Conservation (phyloP, 257 asterid species). For the Solanum ahanhuiri region DNA sequence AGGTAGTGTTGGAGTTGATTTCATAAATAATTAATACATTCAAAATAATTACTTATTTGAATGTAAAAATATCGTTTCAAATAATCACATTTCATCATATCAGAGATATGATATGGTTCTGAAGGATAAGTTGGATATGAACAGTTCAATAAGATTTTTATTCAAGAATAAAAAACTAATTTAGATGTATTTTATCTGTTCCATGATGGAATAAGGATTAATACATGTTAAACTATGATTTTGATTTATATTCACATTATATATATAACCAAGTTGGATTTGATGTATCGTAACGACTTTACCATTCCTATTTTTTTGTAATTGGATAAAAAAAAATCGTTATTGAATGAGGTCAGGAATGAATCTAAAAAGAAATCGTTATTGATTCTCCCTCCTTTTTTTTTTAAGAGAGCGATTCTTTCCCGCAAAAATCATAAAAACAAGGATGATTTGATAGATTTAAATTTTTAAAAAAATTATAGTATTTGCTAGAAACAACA, state of each 20-base stretch:
- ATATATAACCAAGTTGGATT: background rate
- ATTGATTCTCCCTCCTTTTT: background rate
- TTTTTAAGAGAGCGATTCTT: background rate
- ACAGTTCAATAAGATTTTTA: too few relatives aligned
- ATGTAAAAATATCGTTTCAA: too few relatives aligned
- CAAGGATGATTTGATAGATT: background rate
- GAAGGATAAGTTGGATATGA: background rate
- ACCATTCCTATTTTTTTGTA: background rate
- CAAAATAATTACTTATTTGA: background rate
- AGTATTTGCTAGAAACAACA: background rate
- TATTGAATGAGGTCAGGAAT: background rate
- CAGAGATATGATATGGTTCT: background rate
- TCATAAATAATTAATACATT: background rate
- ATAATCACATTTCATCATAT: background rate
- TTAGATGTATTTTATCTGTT: background rate
- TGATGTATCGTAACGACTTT: background rate
- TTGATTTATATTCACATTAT: background rate
- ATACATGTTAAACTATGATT: background rate
- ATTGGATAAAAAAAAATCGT: background rate
- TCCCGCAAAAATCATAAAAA: too few relatives aligned
- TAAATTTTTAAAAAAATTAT: background rate
- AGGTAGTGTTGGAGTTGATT: background rate
- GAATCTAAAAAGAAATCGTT: background rate
- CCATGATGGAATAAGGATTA: background rate
- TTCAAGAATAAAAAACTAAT: background rate